These are phyloP conservation scores for Mortierella sp. DNA, from an alignment of 371 early-diverging fungal genomes.

Conservation along the genomic window DNA sequence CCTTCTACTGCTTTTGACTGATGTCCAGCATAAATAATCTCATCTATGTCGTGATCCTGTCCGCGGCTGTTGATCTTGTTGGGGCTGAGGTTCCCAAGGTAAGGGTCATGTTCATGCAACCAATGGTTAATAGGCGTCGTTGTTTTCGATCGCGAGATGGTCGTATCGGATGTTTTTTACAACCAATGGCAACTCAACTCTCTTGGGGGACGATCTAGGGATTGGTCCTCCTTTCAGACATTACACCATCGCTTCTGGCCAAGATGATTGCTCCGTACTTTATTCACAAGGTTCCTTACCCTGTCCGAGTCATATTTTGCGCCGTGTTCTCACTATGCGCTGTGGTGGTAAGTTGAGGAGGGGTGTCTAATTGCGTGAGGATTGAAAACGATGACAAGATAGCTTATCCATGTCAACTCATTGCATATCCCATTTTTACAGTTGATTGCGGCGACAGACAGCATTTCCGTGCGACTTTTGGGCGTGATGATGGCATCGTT, in stretches of 20 bases:
- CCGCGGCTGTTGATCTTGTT: slow-evolving; percentile 62
- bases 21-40: slow-evolving; percentile 59
- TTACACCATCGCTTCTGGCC: slow-evolving; percentile 56
- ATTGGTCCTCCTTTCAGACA: slow-evolving; percentile 59
- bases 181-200: too few relatives aligned
- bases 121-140: too few relatives aligned
- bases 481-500: slow-evolving; percentile 60
- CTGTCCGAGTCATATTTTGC: slow-evolving; percentile 41
- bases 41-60: slow-evolving; percentile 62
- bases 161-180: too few relatives aligned
- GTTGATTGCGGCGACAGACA: slow-evolving; percentile 43
- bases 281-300: slow-evolving; percentile 54
- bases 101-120: too few relatives aligned
- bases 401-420: too few relatives aligned
- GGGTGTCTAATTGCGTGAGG: too few relatives aligned
- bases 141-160: too few relatives aligned
- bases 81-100: slow-evolving; percentile 54
- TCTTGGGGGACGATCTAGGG: slow-evolving; percentile 23
- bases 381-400: too few relatives aligned
- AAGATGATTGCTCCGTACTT: slow-evolving; percentile 58
- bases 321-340: slow-evolving; percentile 40
- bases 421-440: slow-evolving; percentile 4
- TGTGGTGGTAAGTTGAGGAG: slow-evolving; percentile 25
- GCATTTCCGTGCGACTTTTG: slow-evolving; percentile 33
- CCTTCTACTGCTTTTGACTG: neutral